A percentile compares a stretch with the other conserved stretches of the same genome.
These are phyloP conservation scores for Gracilaria gracilis DNA, from an alignment of 23 red algal genomes.

Conservation along the genomic window DNA sequence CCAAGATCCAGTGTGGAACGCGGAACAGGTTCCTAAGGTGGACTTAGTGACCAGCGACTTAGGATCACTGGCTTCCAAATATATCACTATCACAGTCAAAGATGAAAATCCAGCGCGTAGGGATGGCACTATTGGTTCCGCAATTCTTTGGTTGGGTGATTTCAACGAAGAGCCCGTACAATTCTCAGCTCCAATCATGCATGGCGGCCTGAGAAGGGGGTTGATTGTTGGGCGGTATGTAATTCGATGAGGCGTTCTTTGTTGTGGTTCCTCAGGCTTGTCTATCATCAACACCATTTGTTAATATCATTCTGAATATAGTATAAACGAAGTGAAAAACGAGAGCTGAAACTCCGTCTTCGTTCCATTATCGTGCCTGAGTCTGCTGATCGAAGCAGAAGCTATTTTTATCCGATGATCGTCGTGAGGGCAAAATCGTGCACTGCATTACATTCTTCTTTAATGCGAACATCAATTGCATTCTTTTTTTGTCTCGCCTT, in stretches of 20 bases:
- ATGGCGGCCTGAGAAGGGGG: slow-evolving; percentile 43
- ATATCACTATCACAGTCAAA: slow-evolving; percentile 58
- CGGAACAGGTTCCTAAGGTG: slow-evolving; percentile 39
- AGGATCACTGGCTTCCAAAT: background rate
- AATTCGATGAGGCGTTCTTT: background rate
- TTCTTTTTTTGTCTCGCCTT: no score
- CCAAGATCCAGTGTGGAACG: slow-evolving; percentile 56
- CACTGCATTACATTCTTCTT: no score
- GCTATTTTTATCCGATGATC: background rate
- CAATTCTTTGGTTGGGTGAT: slow-evolving; percentile 42
- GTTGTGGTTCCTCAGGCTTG: background rate
- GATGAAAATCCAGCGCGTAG: slow-evolving; percentile 45
- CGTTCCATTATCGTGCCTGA: background rate
- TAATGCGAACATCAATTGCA: no score
- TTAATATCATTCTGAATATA: slow-evolving; percentile 11
- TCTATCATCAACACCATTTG: background rate
- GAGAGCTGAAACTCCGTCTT: background rate
- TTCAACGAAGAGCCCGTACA: slow-evolving; percentile 31
- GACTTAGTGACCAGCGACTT: slow-evolving; percentile 24
- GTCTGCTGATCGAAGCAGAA: background rate
- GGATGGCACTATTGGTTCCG: slow-evolving; percentile 49
- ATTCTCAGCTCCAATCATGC: slow-evolving; percentile 37
- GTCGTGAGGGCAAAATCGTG: no score
- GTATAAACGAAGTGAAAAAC: background rate
- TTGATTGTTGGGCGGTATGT: slow-evolving; percentile 31